Evolutionary conservation across 139 green algal genomes (phyloP), one percentile per base, ranked within the genome.

Genomic region (Volvox africanus): DNA sequence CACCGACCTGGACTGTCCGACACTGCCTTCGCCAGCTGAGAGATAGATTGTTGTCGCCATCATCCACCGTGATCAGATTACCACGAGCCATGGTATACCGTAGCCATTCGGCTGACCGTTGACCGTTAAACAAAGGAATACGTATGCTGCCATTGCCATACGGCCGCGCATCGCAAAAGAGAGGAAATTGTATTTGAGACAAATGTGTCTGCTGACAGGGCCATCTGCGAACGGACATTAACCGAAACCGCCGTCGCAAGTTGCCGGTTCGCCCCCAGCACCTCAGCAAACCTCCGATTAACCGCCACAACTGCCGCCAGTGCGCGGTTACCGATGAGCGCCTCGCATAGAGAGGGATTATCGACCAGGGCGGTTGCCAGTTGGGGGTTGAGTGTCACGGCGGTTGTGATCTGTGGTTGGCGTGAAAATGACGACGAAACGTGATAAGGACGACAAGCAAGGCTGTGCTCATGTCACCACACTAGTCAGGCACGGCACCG

Each of bases 231-330:
- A 24, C 55, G 14, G 35, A 12, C 22, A 22, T 85, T 85, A 28
- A 36, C 79, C 35, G 35, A 44, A 44, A 85, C 44, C 79, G 79
- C 79, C 79, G 37, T 22, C 55, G 80, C 55, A 30, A 75, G 55
- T 44, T 76, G 28, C 12, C 80, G 80, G 18, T 75, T 50, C 11
- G 55, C 16, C 26, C 50, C 55, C 80, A 87, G 80, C 55, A 28
- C n/a, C 11, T 28, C 80, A 13, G 80, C 50, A 28, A 87, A 61
- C 16, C 80, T 26, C 50, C 80, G 21, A 61, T 75, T 61, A 28
- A 18, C 80, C 80, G 80, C 80, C 50, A 87, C 11, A 22, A 44
- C 80, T 30, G 80, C 80, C 80, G 80, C 80, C 80, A 87, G 80
- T 16, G 24, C n/a, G 22, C 33, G 28, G n/a, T 35, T 65, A 32